Conservation (phyloP, 306 rosid species). For the Herpetospermum pedunculosum region DNA sequence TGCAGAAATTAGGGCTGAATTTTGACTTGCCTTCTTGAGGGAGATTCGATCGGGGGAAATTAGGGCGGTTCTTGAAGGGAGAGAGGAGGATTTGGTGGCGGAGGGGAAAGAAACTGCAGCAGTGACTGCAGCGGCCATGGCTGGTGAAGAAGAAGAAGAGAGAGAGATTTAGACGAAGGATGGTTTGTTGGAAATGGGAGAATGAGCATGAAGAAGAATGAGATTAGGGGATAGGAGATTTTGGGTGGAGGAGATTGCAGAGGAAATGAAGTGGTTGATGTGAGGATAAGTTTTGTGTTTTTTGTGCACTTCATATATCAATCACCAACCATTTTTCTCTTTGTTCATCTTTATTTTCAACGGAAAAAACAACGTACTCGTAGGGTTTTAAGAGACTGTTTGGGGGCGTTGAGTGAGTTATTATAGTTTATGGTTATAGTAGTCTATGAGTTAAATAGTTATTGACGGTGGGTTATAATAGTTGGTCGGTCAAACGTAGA, state of each 20-base stretch:
- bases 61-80: constrained; percentile 38
- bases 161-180: background rate
- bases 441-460: too few species aligned
- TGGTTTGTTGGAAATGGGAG: background rate
- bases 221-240: constrained; percentile 53
- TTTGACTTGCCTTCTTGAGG: constrained; percentile 47
- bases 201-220: background rate
- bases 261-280: constrained; percentile 47
- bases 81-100: constrained; percentile 59
- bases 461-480: too few species aligned
- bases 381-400: too few species aligned
- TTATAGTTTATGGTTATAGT: too few species aligned
- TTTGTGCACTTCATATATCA: background rate
- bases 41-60: constrained; percentile 42
- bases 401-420: too few species aligned
- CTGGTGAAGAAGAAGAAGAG: background rate
- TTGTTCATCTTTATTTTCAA: too few species aligned
- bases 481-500: too few species aligned
- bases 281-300: constrained; percentile 46
- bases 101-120: constrained; percentile 85
- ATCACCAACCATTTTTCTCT: too few species aligned
- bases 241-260: constrained; percentile 76
- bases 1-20: background rate
- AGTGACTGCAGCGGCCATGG: constrained; percentile 85
- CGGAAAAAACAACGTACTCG: too few species aligned